Evolutionary conservation across 208 protist species (phyloP), one percentile per base, ranked within the genome.

Genomic region (Wallacemonas sp.): DNA sequence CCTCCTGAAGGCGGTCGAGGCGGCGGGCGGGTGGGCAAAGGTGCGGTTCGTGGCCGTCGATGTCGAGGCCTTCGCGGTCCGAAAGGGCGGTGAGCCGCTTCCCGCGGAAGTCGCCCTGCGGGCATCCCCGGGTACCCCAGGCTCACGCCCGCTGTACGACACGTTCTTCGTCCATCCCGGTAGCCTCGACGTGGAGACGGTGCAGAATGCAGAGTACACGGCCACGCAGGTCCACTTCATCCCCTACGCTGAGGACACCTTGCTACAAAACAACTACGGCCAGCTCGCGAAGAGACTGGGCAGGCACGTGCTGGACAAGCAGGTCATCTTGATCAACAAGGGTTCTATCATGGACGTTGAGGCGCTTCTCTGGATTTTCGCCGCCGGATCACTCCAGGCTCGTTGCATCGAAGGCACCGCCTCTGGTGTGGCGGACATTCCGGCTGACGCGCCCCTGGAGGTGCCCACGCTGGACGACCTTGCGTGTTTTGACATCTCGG

Each of bases 261-360:
- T 90, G 55, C 66, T 93, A 14, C 32, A 64, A 1, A 18, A 39
- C 32, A 70, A 89, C 65, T 89, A 87, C 55, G 57, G 20, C 32
- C 26, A 33, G 11, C 33, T 80, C 41, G 70, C 61, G 0, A 26
- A 50, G 1, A 39, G 70, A 12, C n/a, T 86, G 7, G 28, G 57
- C 12, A 12, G 33, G 1, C 31, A 0, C 1, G 86, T 70, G 57
- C 42, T 90, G 29, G 25, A 25, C 61, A 55, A 64, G 20, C 33
- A 49, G 8, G 74, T 84, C n/a, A 71, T 89, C n/a, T 57, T 92
- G 54, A 76, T 92, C 57, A 87, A 77, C 63, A 84, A 92, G 31
- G 82, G 81, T 3, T 65, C 74, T 44, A 12, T 77, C 12, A 82
- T 83, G 66, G 76, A 87, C 61, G 22, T 80, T 55, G 73, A 86